A percentile compares a stretch with the other conserved stretches of the same genome.
Conservation (phyloP, 805 yeast genomes). For the Yarrowia hollandica region DNA sequence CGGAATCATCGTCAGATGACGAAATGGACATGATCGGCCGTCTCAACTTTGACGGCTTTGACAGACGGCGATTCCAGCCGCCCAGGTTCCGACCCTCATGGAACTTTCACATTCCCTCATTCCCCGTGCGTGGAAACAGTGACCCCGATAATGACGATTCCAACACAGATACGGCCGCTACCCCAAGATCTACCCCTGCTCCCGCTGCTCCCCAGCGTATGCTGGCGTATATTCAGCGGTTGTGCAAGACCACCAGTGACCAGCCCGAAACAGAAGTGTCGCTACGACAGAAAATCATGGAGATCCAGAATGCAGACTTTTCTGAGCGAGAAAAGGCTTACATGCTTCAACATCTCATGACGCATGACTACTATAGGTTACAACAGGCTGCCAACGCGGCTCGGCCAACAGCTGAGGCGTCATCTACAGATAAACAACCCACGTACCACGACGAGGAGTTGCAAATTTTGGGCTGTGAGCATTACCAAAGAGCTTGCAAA, state of each 20-base stretch:
- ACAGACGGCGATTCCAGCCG: slow-evolving; percentile 22
- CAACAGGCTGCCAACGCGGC: slow-evolving; percentile 12
- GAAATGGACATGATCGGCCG: slow-evolving; percentile 36
- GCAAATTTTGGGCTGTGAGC: slow-evolving; percentile 69
- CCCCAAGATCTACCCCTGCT: not conserved
- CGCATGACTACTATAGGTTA: slow-evolving; percentile 38
- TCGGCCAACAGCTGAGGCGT: not conserved
- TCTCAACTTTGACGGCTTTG: slow-evolving; percentile 25
- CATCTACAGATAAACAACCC: slow-evolving; percentile 46
- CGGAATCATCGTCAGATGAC: slow-evolving; percentile 40
- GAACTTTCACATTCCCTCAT: slow-evolving; percentile 23
- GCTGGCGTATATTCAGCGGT: slow-evolving; percentile 11
- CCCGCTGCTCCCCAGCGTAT: slow-evolving; percentile 14
- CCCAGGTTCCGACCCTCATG: slow-evolving; percentile 33
- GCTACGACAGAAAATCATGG: slow-evolving; percentile 39
- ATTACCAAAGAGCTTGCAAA: slow-evolving; percentile 81
- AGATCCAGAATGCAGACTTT: slow-evolving; percentile 37
- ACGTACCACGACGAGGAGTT: slow-evolving; percentile 48
- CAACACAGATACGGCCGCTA: not conserved
- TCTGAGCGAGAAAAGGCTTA: slow-evolving; percentile 42
- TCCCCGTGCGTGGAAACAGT: not conserved
- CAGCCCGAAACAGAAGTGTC: slow-evolving; percentile 30
- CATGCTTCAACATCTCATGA: slow-evolving; percentile 43
- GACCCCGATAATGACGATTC: slow-evolving; percentile 16
- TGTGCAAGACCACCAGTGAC: not conserved